These are phyloP conservation scores for Torulaspora indica DNA, from an alignment of 805 yeast genomes.

Conservation along the genomic window DNA sequence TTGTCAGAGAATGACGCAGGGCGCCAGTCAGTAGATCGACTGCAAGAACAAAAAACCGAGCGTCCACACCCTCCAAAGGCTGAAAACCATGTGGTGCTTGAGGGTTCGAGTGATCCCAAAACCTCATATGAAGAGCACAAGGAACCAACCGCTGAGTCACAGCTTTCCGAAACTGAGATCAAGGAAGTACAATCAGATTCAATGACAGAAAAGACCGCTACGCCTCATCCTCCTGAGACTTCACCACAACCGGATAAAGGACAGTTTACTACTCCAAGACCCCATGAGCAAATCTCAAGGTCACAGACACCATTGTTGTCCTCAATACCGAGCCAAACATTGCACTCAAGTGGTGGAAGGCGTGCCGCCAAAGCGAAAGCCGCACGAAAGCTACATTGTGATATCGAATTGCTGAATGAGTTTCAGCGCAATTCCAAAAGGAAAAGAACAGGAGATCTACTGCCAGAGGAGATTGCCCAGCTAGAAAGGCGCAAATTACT, in stretches of 20 bases:
- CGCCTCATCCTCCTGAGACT: not conserved
- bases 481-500: slow-evolving; percentile 31
- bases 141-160: not conserved
- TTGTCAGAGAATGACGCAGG: not conserved
- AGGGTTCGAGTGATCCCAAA: not conserved
- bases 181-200: not conserved
- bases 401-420: slow-evolving; percentile 62
- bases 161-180: not conserved
- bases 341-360: slow-evolving; percentile 24
- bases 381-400: slow-evolving; percentile 56
- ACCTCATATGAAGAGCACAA: not conserved
- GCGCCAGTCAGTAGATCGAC: not conserved
- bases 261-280: not conserved
- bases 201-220: not conserved
- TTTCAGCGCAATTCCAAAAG: slow-evolving; percentile 53
- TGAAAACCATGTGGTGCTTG: not conserved
- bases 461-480: slow-evolving; percentile 41
- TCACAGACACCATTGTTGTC: slow-evolving; percentile 7
- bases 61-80: not conserved
- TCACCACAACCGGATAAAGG: not conserved
- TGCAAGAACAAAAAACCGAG: not conserved
- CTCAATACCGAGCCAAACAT: slow-evolving; percentile 13
- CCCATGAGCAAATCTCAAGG: not conserved
- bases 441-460: slow-evolving; percentile 31
- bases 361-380: slow-evolving; percentile 68